Evolutionary conservation across 192 early-diverging fungal species (phyloP).

Genomic region (Chytriomyces hyalinus): DNA sequence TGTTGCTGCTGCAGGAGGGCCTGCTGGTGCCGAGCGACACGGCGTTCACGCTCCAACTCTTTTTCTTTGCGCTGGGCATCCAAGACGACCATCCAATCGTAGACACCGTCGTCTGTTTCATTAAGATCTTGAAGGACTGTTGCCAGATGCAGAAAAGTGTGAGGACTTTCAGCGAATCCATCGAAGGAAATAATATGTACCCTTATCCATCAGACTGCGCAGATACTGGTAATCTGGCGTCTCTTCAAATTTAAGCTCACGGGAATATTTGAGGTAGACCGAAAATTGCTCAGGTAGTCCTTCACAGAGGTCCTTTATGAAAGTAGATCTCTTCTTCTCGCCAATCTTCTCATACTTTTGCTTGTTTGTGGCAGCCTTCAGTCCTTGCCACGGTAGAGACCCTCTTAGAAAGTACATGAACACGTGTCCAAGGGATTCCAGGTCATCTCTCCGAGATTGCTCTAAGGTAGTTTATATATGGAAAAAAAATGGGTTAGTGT

Average conservation of each 20-base stretch:
- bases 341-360: slow-evolving; percentile 99
- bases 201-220: slow-evolving; percentile 82
- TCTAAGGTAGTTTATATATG: slow-evolving; percentile 58
- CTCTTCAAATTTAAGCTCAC: slow-evolving; percentile 94
- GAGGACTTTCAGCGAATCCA: not conserved
- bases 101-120: slow-evolving; percentile 87
- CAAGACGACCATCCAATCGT: slow-evolving; percentile 80
- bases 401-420: slow-evolving; percentile 98
- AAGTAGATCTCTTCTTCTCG: slow-evolving; percentile 93
- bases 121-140: slow-evolving; percentile 56
- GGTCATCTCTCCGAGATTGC: slow-evolving; percentile 95
- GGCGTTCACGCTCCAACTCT: slow-evolving; percentile 48
- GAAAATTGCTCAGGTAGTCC: slow-evolving; percentile 93
- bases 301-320: slow-evolving; percentile 86
- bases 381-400: slow-evolving; percentile 94
- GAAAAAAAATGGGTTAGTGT: not conserved
- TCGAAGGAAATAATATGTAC: slow-evolving; percentile 34
- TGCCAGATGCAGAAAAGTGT: not conserved
- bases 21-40: not conserved
- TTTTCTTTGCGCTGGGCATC: slow-evolving; percentile 49
- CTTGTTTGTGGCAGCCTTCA: slow-evolving; percentile 97
- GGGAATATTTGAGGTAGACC: slow-evolving; percentile 85
- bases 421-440: slow-evolving; percentile 97
- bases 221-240: slow-evolving; percentile 95
- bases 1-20: not conserved